Evolutionary conservation across 495 filamentous ascomycete genomes (phyloP).

Genomic region (Penicillium taxi): DNA sequence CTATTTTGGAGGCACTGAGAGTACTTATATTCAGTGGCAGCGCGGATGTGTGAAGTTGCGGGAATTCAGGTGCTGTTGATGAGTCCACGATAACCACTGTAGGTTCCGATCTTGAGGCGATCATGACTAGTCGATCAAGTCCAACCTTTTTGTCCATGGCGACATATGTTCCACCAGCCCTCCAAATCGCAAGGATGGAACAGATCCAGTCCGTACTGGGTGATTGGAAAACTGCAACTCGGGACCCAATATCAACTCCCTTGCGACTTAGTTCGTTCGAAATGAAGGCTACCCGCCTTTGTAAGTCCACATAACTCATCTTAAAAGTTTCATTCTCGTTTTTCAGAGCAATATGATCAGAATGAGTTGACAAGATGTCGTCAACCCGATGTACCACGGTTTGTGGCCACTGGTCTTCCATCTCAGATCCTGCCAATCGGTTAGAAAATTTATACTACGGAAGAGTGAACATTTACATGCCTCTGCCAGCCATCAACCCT

Average conservation of each 20-base stretch:
- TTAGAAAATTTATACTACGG: background rate
- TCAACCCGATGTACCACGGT: slow-evolving; percentile 32
- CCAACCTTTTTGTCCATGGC: slow-evolving; percentile 40
- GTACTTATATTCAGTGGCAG: slow-evolving; percentile 11
- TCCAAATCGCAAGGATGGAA: slow-evolving; percentile 44
- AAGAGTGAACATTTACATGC: slow-evolving; percentile 1
- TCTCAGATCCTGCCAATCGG: slow-evolving; percentile 12
- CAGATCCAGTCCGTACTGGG: slow-evolving; percentile 36
- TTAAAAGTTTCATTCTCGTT: slow-evolving; percentile 2
- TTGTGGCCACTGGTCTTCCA: slow-evolving; percentile 19
- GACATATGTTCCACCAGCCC: slow-evolving; percentile 41
- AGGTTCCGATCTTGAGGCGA: slow-evolving; percentile 17
- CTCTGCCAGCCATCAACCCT: slow-evolving; percentile 9
- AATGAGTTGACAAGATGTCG: slow-evolving; percentile 9
- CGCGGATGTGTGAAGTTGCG: slow-evolving; percentile 6
- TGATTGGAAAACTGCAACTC: slow-evolving; percentile 14
- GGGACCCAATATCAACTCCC: too few species aligned
- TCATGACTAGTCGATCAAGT: slow-evolving; percentile 20
- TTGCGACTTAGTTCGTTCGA: slow-evolving; percentile 10
- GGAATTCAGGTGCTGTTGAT: background rate
- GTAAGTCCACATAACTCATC: too few species aligned
- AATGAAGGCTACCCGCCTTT: too few species aligned
- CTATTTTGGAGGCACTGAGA: background rate
- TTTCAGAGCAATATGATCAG: slow-evolving; percentile 7
- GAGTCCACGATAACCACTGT: slow-evolving; percentile 11